These are phyloP conservation scores for Rhododendron vialii DNA, from an alignment of 148 eudicot species.

Conservation along the genomic window DNA sequence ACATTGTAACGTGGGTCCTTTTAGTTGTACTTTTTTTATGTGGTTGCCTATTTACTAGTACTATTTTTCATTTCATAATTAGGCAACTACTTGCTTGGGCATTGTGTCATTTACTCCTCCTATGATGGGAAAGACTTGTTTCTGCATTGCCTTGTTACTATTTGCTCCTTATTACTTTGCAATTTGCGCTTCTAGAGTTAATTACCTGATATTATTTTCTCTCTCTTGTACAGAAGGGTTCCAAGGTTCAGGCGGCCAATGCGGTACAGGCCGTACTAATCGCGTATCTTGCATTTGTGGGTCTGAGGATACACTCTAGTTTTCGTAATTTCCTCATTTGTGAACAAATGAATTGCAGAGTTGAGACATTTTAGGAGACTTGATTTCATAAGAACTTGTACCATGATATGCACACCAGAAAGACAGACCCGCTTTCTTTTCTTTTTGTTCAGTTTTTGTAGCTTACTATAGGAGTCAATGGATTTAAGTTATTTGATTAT, in stretches of 20 bases:
- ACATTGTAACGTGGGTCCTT: background rate
- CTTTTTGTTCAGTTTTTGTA: background rate
- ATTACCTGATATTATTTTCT: background rate
- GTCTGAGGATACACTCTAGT: background rate
- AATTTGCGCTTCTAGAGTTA: background rate
- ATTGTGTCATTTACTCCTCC: background rate
- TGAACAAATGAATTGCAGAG: background rate
- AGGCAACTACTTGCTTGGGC: background rate
- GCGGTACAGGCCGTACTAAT: constrained; percentile 47
- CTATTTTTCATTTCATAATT: background rate
- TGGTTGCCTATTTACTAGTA: background rate
- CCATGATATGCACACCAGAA: background rate
- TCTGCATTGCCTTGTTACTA: background rate
- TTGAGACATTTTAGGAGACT: background rate
- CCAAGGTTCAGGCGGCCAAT: constrained; percentile 46
- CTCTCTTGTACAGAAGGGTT: constrained; percentile 37
- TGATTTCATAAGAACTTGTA: background rate
- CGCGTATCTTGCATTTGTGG: background rate
- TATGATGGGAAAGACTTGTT: background rate
- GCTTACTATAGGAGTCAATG: background rate
- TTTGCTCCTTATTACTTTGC: too few relatives aligned
- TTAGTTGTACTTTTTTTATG: background rate
- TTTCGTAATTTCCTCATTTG: background rate
- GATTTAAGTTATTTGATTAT: background rate
- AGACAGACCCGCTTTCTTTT: background rate